Evolutionary conservation across 108 stramenopile genomes (phyloP), one percentile per base, ranked within the genome.

Genomic region (Asterionellopsis glacialis): DNA sequence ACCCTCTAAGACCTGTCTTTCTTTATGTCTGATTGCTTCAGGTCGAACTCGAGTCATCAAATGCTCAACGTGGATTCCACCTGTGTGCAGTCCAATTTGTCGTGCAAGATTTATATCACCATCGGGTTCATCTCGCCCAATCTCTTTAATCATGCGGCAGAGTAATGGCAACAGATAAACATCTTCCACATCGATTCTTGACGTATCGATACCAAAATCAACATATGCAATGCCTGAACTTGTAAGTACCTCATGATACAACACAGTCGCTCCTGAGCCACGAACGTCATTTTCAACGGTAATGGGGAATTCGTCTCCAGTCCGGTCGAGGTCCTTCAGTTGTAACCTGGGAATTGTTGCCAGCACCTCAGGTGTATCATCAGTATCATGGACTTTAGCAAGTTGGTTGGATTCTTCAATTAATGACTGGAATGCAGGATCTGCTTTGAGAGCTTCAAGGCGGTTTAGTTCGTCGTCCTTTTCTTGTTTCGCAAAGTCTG

Each of bases 201-300:
- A 85, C 28, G 91, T 62, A 68, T 95, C 95, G 14, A 97, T 52
- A 1, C 85, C 86, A 47, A 92, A 74, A 67, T 93, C 88, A 27
- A 91, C 72, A 65, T 95, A 95, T 10, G 86, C 67, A 61, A 97
- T 92, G 25, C 92, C 91, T 51, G 75, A 77, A 51, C 79, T 90
- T 49, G 81, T 60, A 3, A 49, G 40, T 21, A 96, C 64, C 21
- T 65, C 73, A 61, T 94, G 86, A 21, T 65, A 64, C 19, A 92
- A 58, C 45, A 93, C 55, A 45, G 63, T 72, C 26, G 88, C 67
- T 23, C 83, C 87, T 45, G 85, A 68, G 28, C 70, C 76, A 40
- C 67, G 71, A 10, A 67, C 61, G 64, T 86, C 72, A 4, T 73
- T 55, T 11, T 62, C 45, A 13, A 86, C 61, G 14, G 68, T 65